A percentile compares a stretch with the other conserved stretches of the same genome.
These are phyloP conservation scores for Xylariaceae sp. DNA, from an alignment of 2,329 filamentous ascomycete species.

Conservation along the genomic window DNA sequence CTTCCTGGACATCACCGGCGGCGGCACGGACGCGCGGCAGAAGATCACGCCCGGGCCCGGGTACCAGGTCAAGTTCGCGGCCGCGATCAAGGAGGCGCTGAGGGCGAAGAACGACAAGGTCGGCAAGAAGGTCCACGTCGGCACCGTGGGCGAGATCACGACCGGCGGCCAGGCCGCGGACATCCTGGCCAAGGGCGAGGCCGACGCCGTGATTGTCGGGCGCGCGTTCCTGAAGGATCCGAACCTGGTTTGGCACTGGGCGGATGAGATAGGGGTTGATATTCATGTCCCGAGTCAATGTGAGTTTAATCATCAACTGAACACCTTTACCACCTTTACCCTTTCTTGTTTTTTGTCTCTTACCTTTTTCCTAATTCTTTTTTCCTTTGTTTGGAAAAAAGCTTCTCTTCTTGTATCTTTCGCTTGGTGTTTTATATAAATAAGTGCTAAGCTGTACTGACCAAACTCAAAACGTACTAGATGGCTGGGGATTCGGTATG, in stretches of 20 bases:
- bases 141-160: constrained; percentile 64
- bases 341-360: not conserved
- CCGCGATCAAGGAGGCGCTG: constrained; percentile 72
- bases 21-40: constrained; percentile 66
- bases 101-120: no score
- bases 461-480: not conserved
- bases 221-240: not conserved
- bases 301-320: no score
- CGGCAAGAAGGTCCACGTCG: constrained; percentile 61
- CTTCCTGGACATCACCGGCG: constrained; percentile 74
- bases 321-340: no score
- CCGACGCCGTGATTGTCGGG: not conserved
- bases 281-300: not conserved
- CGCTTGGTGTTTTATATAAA: not conserved
- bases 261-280: not conserved
- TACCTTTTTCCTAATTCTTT: not conserved
- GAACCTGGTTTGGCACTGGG: not conserved
- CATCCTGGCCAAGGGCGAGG: constrained; percentile 43
- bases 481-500: not conserved
- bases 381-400: not conserved
- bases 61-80: constrained; percentile 75
- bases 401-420: not conserved
- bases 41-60: constrained; percentile 64
- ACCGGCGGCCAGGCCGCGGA: constrained; percentile 61
- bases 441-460: not conserved